phyloP scores from a whole-genome alignment of 441 rosid genomes.

The Codiaeum variegatum region DNA sequence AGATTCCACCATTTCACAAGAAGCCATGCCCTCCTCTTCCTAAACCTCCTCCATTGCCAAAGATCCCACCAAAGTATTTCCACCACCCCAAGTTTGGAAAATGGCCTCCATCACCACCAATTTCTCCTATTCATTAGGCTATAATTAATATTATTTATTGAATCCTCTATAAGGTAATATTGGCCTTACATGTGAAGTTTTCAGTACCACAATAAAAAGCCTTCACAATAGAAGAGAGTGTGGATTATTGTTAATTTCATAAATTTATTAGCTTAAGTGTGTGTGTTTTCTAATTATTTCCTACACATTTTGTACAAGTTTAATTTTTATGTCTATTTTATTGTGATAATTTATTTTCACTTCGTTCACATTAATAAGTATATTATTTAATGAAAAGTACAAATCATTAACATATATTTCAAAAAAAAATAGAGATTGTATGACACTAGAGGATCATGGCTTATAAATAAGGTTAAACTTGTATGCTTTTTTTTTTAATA shows the following conservation, averaged over 20 bases:
- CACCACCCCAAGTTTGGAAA: conserved; percentile 59
- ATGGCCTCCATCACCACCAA: conserved; percentile 54
- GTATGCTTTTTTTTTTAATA: too few relatives aligned
- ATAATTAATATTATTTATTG: neutral
- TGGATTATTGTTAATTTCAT: neutral
- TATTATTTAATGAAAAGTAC: too few relatives aligned
- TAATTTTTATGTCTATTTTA: neutral
- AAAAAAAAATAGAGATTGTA: too few relatives aligned
- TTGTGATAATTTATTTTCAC: neutral
- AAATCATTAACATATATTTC: too few relatives aligned
- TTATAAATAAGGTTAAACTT: too few relatives aligned
- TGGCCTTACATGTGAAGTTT: neutral
- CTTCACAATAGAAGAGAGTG: neutral
- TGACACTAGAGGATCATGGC: too few relatives aligned
- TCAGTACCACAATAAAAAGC: neutral
- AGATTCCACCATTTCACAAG: conserved; percentile 39
- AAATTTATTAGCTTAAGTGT: neutral
- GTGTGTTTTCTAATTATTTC: neutral
- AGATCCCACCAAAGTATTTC: conserved; percentile 50
- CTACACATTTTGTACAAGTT: neutral
- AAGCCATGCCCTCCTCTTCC: conserved; percentile 38
- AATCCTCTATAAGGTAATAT: neutral
- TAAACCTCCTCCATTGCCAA: conserved; percentile 38
- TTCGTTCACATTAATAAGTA: neutral
- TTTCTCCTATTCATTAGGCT: conserved; percentile 31